phyloP scores from a whole-genome alignment of 2,329 filamentous ascomycete genomes.

The Fusarium sp. region DNA sequence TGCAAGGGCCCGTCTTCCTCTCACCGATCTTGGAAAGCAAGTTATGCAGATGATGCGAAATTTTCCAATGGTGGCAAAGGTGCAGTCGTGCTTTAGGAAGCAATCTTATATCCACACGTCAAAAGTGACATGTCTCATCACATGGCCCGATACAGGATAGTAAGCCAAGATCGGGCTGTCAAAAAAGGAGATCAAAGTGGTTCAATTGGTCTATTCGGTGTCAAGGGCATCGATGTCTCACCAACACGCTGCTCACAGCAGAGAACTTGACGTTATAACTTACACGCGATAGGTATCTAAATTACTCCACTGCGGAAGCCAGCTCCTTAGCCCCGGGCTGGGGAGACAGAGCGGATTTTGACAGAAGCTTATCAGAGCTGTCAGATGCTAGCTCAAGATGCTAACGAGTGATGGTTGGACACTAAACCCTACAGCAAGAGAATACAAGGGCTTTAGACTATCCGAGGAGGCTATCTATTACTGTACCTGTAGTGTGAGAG shows the following conservation, averaged over 20 bases:
- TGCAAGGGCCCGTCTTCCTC: slow-evolving; percentile 12
- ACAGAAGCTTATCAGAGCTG: slow-evolving; percentile 23
- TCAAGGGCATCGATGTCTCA: not conserved
- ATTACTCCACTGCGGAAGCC: slow-evolving; percentile 12
- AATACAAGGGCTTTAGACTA: not conserved
- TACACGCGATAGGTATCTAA: not conserved
- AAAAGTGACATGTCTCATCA: not conserved
- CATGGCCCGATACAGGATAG: not conserved
- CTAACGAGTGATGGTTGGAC: not conserved
- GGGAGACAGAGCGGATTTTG: not conserved
- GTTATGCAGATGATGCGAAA: not conserved
- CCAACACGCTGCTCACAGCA: not conserved
- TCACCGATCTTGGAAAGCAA: not conserved
- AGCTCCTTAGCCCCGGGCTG: not conserved
- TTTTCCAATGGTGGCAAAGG: not conserved
- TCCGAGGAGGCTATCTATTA: not conserved
- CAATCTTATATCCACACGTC: not conserved
- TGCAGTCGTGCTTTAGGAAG: too few species aligned
- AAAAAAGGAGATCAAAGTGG: not conserved
- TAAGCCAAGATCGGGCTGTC: not conserved
- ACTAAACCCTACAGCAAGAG: not conserved
- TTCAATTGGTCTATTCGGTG: too few species aligned
- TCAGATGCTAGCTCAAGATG: not conserved
- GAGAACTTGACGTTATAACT: slow-evolving; percentile 2
- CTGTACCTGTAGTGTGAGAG: not conserved